Conservation (phyloP, 202 grass and related monocot genomes). For the Setaria viridis region DNA sequence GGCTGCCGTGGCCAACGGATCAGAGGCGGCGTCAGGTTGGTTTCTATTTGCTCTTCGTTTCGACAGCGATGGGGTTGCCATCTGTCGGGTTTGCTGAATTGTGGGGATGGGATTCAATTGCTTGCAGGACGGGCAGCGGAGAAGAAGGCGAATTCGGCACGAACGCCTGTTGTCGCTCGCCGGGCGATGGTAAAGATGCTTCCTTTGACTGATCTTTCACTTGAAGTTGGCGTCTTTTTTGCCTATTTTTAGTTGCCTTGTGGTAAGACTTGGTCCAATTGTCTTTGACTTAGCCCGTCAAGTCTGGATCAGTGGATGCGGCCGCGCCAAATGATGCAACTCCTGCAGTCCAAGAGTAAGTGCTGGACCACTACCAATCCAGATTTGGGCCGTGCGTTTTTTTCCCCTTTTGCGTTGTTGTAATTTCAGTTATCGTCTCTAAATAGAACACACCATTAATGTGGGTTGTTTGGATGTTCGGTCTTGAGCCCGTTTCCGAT, state of each 20-base stretch:
- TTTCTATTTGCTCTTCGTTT: neutral
- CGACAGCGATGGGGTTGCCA: neutral
- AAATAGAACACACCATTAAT: neutral
- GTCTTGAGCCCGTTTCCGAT: neutral
- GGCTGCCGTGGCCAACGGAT: slow-evolving; percentile 52
- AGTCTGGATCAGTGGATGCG: slow-evolving; percentile 66
- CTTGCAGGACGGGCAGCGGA: slow-evolving; percentile 49
- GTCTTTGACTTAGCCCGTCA: slow-evolving; percentile 55
- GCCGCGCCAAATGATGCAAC: slow-evolving; percentile 52
- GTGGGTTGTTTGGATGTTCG: neutral
- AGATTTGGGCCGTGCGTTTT: neutral
- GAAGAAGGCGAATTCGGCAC: slow-evolving; percentile 47
- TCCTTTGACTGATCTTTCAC: slow-evolving; percentile 34
- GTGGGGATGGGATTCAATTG: neutral
- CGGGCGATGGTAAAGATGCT: slow-evolving; percentile 62
- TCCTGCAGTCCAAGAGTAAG: slow-evolving; percentile 67
- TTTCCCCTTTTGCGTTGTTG: neutral
- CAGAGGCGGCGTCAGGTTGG: slow-evolving; percentile 25
- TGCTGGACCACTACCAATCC: slow-evolving; percentile 41
- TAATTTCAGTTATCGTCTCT: slow-evolving; percentile 7
- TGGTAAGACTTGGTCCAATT: slow-evolving; percentile 32
- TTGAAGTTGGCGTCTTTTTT: slow-evolving; percentile 6
- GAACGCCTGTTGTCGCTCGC: slow-evolving; percentile 22
- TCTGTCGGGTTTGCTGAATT: neutral
- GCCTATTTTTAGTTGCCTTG: slow-evolving; percentile 44